Evolutionary conservation across 768 basidiomycete species (phyloP).

Genomic region (Mrakia blollopis): DNA sequence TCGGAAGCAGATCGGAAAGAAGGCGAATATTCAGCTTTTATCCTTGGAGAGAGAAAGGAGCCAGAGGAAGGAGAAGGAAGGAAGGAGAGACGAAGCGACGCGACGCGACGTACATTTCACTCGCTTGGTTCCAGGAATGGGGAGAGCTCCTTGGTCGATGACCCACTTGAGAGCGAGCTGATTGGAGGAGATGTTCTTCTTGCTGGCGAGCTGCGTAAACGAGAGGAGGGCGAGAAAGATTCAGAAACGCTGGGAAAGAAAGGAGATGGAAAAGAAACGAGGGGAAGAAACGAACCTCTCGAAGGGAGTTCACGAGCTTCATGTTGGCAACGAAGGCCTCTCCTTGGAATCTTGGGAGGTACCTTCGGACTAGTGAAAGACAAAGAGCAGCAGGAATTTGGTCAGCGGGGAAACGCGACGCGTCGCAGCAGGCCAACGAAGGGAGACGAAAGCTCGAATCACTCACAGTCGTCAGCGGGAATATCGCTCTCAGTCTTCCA

Average conservation of each 20-base stretch:
- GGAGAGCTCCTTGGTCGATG: constrained; percentile 24
- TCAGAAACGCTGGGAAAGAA: too few relatives aligned
- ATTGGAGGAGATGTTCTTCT: constrained; percentile 4
- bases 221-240: too few relatives aligned
- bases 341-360: constrained; percentile 26
- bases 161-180: constrained; percentile 31
- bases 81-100: neutral
- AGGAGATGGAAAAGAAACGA: too few relatives aligned
- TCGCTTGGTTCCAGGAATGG: constrained; percentile 29
- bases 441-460: too few relatives aligned
- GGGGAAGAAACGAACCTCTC: neutral
- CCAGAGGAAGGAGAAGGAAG: too few relatives aligned
- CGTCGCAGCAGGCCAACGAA: too few relatives aligned
- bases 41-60: neutral
- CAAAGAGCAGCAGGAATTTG: too few relatives aligned
- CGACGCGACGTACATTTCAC: neutral
- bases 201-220: neutral
- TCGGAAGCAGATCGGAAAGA: neutral
- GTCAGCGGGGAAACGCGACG: too few relatives aligned
- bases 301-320: constrained; percentile 14
- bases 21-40: too few relatives aligned
- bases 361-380: neutral
- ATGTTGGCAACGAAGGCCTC: constrained; percentile 25
- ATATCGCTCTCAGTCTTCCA: constrained; percentile 25
- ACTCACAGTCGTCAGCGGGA: constrained; percentile 20